These are phyloP conservation scores for Fusarium napiforme DNA, from an alignment of 2,329 filamentous ascomycete species.

Conservation along the genomic window DNA sequence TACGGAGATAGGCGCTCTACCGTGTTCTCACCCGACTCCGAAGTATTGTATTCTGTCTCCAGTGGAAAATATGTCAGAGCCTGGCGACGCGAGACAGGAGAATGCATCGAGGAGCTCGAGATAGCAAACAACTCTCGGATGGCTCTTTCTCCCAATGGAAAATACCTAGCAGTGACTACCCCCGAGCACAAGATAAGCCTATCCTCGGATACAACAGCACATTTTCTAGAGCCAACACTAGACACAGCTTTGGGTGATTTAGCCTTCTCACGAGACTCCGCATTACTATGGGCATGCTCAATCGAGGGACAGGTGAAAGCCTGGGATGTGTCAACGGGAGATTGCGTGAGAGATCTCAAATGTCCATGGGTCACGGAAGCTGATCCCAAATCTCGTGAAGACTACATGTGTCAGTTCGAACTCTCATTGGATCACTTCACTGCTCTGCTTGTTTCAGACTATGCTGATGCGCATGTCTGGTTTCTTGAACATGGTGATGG, in stretches of 20 bases:
- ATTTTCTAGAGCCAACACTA: fast-evolving
- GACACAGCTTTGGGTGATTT: fast-evolving
- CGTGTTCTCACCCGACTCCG: background rate
- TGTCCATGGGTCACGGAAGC: background rate
- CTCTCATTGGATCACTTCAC: background rate
- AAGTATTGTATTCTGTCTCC: background rate
- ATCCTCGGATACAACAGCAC: background rate
- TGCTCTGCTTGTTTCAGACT: background rate
- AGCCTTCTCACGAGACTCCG: background rate
- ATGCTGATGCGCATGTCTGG: background rate
- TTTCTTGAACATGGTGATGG: background rate
- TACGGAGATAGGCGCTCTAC: no score
- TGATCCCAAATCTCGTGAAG: fast-evolving
- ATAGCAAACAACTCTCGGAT: fast-evolving
- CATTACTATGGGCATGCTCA: background rate
- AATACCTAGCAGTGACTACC: background rate
- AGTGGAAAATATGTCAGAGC: fast-evolving
- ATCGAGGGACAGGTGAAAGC: background rate
- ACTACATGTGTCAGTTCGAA: fast-evolving
- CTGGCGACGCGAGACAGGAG: background rate
- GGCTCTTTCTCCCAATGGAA: background rate
- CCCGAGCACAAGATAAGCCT: background rate
- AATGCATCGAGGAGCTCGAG: background rate
- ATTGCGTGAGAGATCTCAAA: background rate
- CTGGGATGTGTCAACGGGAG: background rate